Conservation (phyloP, 2,329 filamentous ascomycete species). For the Trichoderma atroviride region DNA sequence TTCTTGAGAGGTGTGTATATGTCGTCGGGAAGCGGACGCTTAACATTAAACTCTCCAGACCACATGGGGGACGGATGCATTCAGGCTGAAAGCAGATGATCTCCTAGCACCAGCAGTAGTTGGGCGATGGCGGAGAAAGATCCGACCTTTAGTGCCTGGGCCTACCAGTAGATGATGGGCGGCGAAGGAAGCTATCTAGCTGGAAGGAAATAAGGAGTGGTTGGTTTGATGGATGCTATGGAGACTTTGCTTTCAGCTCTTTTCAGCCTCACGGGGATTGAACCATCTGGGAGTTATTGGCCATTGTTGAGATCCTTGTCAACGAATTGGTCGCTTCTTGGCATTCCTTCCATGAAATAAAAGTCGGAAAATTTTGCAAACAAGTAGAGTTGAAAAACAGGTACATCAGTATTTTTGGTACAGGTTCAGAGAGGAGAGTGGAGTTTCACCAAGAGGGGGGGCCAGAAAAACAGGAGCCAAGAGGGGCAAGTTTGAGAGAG, state of each 20-base stretch:
- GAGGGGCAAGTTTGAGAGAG: slow-evolving; percentile 1
- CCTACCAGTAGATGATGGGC: not conserved
- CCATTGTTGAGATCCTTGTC: not conserved
- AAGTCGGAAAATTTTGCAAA: not conserved
- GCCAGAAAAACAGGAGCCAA: not conserved
- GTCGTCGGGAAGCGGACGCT: not conserved
- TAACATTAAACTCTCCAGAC: slow-evolving; percentile 12
- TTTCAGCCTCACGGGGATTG: not conserved
- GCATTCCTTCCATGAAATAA: not conserved
- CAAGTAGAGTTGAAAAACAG: not conserved
- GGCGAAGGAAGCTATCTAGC: slow-evolving; percentile 31
- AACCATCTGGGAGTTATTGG: not conserved
- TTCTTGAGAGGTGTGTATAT: too few relatives aligned
- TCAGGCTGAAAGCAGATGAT: not conserved
- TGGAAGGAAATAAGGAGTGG: not conserved
- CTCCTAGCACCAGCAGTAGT: not conserved
- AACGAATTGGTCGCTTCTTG: not conserved
- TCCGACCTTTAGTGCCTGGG: not conserved
- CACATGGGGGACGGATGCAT: not conserved
- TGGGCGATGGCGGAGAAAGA: not conserved
- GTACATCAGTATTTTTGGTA: not conserved
- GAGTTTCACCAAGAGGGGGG: slow-evolving; percentile 10
- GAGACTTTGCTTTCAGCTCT: not conserved
- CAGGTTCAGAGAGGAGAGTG: not conserved
- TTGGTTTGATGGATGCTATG: not conserved